Evolutionary conservation across 345 rosid genomes (phyloP), one percentile per base, ranked within the genome.

Genomic region (Boechera retrofracta): DNA sequence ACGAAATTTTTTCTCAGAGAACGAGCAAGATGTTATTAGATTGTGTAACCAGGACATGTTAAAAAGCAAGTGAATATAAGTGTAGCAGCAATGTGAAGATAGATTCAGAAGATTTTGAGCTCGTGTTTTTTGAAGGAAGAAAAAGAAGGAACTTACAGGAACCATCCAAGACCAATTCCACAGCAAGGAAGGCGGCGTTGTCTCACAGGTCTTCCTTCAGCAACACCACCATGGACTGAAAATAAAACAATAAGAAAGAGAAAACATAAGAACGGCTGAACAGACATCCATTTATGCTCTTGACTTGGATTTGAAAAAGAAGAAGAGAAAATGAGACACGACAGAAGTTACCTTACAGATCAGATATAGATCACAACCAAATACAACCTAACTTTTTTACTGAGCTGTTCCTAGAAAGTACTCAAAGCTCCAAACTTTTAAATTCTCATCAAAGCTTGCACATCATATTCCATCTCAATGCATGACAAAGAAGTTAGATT

Each of bases 141-240:
- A 29, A 57, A 35, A 54, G 4, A 47, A 57, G 62, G 16, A 49
- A 83, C 98, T 87, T 85, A 92, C 98, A 92, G 74, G 83, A 79
- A 87, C 97, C 98, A 94, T 61, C 97, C 98, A 54, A 85, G 7
- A 74, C 98, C 97, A 63, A 85, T 74, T 54, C 98, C 98, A 68
- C 97, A 94, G 82, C 97, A 92, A 65, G 93, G 97, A 65, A 90
- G 92, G 28, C 90, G 93, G 26, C 76, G 87, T 45, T 84, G 87
- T 83, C 89, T 87, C 10, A 85, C 92, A 56, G 97, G 90, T 79
- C 88, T 87, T 82, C 98, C 98, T 84, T 90, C 97, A 80, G 89
- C 95, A 65, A 90, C 84, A 62, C 90, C 85, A 60, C 90, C 95
- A 81, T 89, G 81, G 33, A 96, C 98, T 92, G 79, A 59, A 71